phyloP scores from a whole-genome alignment of 164 flowering plant species.

The Berberis vulgaris region DNA sequence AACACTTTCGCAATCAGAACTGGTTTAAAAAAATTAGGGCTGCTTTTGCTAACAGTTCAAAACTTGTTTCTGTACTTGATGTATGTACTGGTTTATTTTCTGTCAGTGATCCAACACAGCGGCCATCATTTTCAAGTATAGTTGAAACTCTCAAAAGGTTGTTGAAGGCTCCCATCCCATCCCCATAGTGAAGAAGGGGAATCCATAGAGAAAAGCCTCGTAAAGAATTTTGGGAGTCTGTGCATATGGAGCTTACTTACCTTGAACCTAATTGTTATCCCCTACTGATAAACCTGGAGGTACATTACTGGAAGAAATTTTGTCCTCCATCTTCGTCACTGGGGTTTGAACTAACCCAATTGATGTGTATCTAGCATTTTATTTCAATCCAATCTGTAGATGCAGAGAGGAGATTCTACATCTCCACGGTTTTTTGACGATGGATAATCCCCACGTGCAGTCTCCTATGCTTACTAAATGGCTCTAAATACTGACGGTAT shows the following conservation, averaged over 20 bases:
- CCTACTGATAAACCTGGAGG: background rate
- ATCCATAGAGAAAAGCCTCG: conserved; percentile 4
- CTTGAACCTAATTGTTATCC: background rate
- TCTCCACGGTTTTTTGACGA: conserved; percentile 3
- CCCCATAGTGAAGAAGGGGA: conserved; percentile 50
- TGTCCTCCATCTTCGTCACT: background rate
- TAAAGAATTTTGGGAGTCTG: background rate
- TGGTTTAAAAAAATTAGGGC: too few relatives aligned
- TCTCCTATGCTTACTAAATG: background rate
- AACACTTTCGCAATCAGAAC: background rate
- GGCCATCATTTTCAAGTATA: conserved; percentile 62
- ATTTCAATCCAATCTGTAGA: conserved; percentile 4
- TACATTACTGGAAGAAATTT: background rate
- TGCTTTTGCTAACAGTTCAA: too few relatives aligned
- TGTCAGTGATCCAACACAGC: conserved; percentile 70
- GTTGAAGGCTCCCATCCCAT: conserved; percentile 62
- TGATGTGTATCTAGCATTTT: background rate
- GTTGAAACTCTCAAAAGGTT: conserved; percentile 72
- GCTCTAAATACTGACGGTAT: background rate
- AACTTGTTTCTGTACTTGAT: background rate
- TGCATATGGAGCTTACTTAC: background rate
- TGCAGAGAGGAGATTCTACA: background rate
- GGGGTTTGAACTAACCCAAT: background rate
- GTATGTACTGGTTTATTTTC: background rate
- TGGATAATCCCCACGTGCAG: background rate